phyloP scores from a whole-genome alignment of 768 basidiomycete genomes.

The Pisolithus microcarpus region DNA sequence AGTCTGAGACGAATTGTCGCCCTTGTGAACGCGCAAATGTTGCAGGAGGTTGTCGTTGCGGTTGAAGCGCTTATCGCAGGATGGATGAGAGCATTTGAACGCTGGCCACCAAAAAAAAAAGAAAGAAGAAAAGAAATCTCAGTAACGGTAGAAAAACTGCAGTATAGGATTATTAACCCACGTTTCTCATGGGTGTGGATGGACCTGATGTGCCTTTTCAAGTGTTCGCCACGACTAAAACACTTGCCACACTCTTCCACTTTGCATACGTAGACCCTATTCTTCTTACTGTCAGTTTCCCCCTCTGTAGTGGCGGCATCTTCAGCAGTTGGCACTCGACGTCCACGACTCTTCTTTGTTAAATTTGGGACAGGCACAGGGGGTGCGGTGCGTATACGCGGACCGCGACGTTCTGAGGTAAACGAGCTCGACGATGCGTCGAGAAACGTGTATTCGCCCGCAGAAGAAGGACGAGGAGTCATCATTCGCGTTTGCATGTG shows the following conservation, averaged over 20 bases:
- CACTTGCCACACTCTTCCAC: conserved; percentile 68
- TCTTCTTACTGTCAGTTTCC: conserved; percentile 27
- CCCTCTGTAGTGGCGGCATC: conserved; percentile 16
- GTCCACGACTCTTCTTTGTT: conserved; percentile 74
- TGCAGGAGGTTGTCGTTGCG: conserved; percentile 77
- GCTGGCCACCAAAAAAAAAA: conserved; percentile 37
- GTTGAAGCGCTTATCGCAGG: conserved; percentile 69
- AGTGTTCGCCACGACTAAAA: conserved; percentile 67
- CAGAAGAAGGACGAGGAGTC: conserved; percentile 18
- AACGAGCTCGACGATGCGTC: conserved; percentile 31
- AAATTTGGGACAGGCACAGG: conserved; percentile 71
- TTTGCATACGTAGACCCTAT: conserved; percentile 48
- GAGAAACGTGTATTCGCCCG: conserved; percentile 29
- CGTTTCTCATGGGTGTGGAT: conserved; percentile 77
- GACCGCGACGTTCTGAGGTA: conserved; percentile 35
- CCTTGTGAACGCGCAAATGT: conserved; percentile 65
- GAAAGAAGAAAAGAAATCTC: conserved; percentile 16
- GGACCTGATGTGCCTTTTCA: conserved; percentile 67
- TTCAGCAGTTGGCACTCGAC: conserved; percentile 57
- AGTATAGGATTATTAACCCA: conserved; percentile 32
- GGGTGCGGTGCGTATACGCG: conserved; percentile 47
- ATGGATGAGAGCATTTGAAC: conserved; percentile 59
- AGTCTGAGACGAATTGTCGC: conserved; percentile 29
- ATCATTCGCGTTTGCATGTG: conserved; percentile 4
- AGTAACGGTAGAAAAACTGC: conserved; percentile 10